These are phyloP conservation scores for Fragaria nilgerrensis DNA, from an alignment of 306 rosid genomes.

Conservation along the genomic window DNA sequence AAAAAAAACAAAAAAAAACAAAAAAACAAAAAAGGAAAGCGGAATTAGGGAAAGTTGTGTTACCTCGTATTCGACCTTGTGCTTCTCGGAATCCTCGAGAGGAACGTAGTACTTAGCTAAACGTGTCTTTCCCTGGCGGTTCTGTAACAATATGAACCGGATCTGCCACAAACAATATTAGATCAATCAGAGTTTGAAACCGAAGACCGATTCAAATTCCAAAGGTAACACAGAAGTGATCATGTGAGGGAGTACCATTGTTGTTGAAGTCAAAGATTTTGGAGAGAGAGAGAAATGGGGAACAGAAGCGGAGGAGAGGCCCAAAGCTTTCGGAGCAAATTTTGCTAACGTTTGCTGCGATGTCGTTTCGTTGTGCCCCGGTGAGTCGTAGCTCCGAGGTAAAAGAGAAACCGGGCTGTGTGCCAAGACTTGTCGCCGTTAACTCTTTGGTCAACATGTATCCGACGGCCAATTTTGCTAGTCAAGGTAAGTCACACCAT, in stretches of 20 bases:
- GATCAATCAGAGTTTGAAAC: neutral
- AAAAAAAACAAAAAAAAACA: constrained; percentile 10
- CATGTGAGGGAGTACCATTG: constrained; percentile 9
- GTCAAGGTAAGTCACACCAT: neutral
- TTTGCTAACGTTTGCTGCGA: neutral
- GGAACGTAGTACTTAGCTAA: constrained; percentile 93
- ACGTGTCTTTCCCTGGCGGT: constrained; percentile 93
- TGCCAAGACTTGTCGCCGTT: neutral
- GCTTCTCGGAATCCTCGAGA: constrained; percentile 95
- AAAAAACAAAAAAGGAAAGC: constrained; percentile 13
- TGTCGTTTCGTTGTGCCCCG: neutral
- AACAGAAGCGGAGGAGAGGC: neutral
- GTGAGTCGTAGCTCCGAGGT: neutral
- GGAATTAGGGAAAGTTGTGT: neutral
- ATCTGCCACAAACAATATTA: constrained; percentile 48
- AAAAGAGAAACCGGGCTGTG: neutral
- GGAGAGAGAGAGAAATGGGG: neutral
- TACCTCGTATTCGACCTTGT: constrained; percentile 99
- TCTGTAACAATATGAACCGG: constrained; percentile 94
- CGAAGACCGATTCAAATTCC: neutral
- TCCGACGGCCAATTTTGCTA: neutral
- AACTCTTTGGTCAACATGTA: neutral
- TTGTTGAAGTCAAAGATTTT: neutral
- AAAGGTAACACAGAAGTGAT: neutral
- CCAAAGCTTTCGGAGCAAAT: constrained; percentile 8